Base-by-base conservation (phyloP, 2,329 filamentous ascomycete species). In the Lasiodiplodia citricola region DNA sequence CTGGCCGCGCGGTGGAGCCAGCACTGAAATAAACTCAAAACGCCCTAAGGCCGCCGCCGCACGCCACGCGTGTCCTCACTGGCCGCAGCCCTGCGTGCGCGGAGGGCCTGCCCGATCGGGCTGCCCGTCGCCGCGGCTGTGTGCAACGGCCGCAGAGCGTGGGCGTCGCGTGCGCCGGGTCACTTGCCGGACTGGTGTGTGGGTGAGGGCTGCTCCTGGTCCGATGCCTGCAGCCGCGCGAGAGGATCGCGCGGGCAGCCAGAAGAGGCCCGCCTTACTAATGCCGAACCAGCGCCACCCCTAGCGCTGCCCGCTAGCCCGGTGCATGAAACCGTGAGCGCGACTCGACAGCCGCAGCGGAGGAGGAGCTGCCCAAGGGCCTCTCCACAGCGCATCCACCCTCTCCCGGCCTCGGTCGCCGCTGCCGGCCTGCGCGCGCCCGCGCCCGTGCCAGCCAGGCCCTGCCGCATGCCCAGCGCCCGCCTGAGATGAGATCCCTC, bases 11-110 rank as follows among this genome's bases (percentile, higher is more conserved):
- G 44, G 57, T 68, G 55, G 52, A 68, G 31, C 69, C 54, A 50
- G 37, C 47, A 62, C 68, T 68, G 65, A 71, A 68, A 70, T 71
- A 71, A 70, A 71, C 68, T 70, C 68, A 54, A 71, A 71, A 70
- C 70, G 60, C 66, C 68, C 70, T 71, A 71, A 70, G 38, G 55
- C 65, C 65, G 57, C 64, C 65, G 70, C 60, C 68, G 44, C 66
- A 64, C 68, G 68, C 69, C 68, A 70, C 65, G 54, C 25, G 38
- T 54, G 50, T 35, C 28, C 67, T 51, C 52, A 44, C 28, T 68
- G 66, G 66, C 66, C 35, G 66, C 38, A 11, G 54, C 52, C 51
- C 57, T 68, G 67, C 67, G 58, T 25, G 23, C 50, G 25, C 67
- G 67, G 67, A 56, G 57, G 25, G 51, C 23, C 37, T 68, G 57